Conservation (phyloP, 2,329 filamentous ascomycete species). For the Xylaria hypoxylon region DNA sequence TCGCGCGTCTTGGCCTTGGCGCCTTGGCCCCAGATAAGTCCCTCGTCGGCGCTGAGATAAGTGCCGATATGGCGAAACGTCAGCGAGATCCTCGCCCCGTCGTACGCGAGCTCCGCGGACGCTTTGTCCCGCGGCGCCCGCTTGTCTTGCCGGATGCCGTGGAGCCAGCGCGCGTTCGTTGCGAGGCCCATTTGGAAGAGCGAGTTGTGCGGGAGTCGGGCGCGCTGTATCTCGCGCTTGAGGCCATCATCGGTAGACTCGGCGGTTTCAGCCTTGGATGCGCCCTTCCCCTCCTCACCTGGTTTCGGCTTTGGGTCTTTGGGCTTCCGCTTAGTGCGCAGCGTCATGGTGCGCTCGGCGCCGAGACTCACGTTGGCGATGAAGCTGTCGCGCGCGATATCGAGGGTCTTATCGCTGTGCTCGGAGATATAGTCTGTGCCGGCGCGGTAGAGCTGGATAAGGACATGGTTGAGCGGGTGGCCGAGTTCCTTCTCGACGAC, state of each 20-base stretch:
- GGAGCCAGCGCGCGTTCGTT: slow-evolving; percentile 90
- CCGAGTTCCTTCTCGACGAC: slow-evolving; percentile 78
- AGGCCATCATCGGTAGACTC: slow-evolving; percentile 35
- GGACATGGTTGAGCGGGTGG: slow-evolving; percentile 87
- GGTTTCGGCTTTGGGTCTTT: slow-evolving; percentile 31
- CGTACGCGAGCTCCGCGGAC: slow-evolving; percentile 75
- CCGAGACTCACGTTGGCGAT: slow-evolving; percentile 97
- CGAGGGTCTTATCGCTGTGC: slow-evolving; percentile 95
- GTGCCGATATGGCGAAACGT: slow-evolving; percentile 93
- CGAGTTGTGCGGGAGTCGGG: slow-evolving; percentile 86
- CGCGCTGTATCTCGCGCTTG: slow-evolving; percentile 71
- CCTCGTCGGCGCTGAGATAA: slow-evolving; percentile 74
- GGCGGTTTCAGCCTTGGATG: too few relatives aligned
- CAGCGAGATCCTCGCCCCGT: slow-evolving; percentile 85
- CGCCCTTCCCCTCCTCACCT: slow-evolving; percentile 31
- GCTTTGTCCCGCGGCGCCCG: slow-evolving; percentile 75
- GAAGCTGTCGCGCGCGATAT: slow-evolving; percentile 82
- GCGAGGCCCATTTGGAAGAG: slow-evolving; percentile 83
- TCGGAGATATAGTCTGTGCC: slow-evolving; percentile 94
- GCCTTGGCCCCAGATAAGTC: slow-evolving; percentile 90
- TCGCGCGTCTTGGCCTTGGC: slow-evolving; percentile 75
- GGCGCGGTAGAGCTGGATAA: slow-evolving; percentile 93
- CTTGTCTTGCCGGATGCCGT: slow-evolving; percentile 92
- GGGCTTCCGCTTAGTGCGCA: slow-evolving; percentile 79
- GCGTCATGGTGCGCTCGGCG: slow-evolving; percentile 87